Percentiles rank a stretch among this genome's conserved stretches.
phyloP scores from a whole-genome alignment of 257 asterid species.

The Plantago ovata region DNA sequence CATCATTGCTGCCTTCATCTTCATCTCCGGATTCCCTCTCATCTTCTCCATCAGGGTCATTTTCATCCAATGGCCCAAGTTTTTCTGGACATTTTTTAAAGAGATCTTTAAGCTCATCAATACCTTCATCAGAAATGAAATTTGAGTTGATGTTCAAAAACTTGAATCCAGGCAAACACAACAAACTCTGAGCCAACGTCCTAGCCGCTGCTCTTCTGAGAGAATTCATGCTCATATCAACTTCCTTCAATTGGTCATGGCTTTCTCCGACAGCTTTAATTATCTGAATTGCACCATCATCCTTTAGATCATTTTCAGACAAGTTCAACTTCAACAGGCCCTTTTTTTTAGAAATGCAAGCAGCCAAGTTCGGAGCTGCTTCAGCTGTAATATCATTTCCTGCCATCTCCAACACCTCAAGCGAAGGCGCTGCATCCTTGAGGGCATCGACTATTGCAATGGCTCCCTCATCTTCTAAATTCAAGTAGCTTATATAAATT shows the following conservation, averaged over 20 bases:
- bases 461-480: conserved; percentile 83
- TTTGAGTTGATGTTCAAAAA: conserved; percentile 66
- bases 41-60: conserved; percentile 83
- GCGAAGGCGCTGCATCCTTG: conserved; percentile 61
- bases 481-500: conserved; percentile 78
- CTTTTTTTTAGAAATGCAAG: conserved; percentile 51
- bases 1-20: conserved; percentile 56
- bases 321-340: conserved; percentile 63
- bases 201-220: conserved; percentile 61
- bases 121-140: conserved; percentile 82
- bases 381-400: conserved; percentile 88
- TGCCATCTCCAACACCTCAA: conserved; percentile 74
- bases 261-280: conserved; percentile 56
- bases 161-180: conserved; percentile 53
- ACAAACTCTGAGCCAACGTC: conserved; percentile 57
- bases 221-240: conserved; percentile 70
- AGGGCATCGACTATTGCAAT: conserved; percentile 67
- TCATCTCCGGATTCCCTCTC: conserved; percentile 64
- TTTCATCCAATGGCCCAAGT: conserved; percentile 86
- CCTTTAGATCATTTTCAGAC: conserved; percentile 84
- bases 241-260: conserved; percentile 61
- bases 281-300: conserved; percentile 73
- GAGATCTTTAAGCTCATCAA: conserved; percentile 65
- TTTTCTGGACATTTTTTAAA: conserved; percentile 58
- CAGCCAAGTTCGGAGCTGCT: conserved; percentile 61